These are phyloP conservation scores for Phaffia tasmanica DNA, from an alignment of 768 basidiomycete genomes.

Conservation along the genomic window DNA sequence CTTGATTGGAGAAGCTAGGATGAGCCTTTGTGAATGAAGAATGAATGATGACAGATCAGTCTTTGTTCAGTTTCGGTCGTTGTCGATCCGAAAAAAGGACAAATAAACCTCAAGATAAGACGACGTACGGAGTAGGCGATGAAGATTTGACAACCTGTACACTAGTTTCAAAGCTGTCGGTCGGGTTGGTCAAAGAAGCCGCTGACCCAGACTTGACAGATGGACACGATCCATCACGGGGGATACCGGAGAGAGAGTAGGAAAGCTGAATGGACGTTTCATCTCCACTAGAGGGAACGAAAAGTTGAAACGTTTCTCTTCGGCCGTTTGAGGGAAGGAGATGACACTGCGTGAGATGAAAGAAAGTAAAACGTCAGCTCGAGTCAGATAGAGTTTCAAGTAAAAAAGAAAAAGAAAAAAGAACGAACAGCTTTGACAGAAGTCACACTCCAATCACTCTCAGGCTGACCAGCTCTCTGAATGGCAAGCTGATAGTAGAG, in stretches of 20 bases:
- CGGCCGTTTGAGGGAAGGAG: slow-evolving; percentile 3
- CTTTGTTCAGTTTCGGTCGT: no score
- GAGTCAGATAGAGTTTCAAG: not conserved
- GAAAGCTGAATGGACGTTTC: slow-evolving; percentile 12
- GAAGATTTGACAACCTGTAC: not conserved
- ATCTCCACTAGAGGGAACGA: slow-evolving; percentile 2
- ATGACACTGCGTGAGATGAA: slow-evolving; percentile 4
- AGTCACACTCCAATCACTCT: not conserved
- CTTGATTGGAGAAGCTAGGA: slow-evolving; percentile 4
- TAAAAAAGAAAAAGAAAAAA: not conserved
- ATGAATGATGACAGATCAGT: not conserved
- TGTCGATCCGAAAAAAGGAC: not conserved
- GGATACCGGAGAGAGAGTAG: slow-evolving; percentile 13
- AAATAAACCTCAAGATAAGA: not conserved
- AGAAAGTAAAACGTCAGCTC: not conserved
- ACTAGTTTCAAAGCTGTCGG: slow-evolving; percentile 13
- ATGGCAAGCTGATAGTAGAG: slow-evolving; percentile 16
- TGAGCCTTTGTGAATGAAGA: not conserved
- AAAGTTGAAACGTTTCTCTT: slow-evolving; percentile 5
- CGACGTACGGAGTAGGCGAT: not conserved
- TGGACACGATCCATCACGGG: slow-evolving; percentile 16
- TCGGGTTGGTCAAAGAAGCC: not conserved
- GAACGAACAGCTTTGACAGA: slow-evolving; percentile 16
- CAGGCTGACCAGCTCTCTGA: not conserved
- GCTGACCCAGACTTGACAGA: not conserved